Conservation (phyloP, 371 early-diverging fungal species). For the Mortierella sp. region DNA sequence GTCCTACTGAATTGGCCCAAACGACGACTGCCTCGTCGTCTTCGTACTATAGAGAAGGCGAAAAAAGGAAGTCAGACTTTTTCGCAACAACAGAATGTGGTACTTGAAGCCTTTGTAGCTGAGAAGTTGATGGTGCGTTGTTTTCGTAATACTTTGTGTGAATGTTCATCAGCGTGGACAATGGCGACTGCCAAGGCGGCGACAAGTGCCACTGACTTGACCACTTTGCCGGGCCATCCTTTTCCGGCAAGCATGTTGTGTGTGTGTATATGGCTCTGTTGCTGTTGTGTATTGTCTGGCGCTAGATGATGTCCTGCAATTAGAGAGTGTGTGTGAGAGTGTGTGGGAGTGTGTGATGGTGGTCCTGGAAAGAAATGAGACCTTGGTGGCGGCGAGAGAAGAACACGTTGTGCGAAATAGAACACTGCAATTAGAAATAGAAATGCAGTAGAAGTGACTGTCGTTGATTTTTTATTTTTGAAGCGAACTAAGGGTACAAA, state of each 20-base stretch:
- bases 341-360: background rate
- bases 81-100: too few relatives aligned
- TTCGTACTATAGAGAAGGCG: slow-evolving; percentile 61
- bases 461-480: too few relatives aligned
- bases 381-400: background rate
- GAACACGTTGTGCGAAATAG: background rate
- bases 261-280: background rate
- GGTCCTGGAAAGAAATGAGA: background rate
- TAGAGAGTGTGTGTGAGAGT: background rate
- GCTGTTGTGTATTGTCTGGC: background rate
- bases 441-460: background rate
- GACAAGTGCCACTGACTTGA: slow-evolving; percentile 24
- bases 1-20: slow-evolving; percentile 89
- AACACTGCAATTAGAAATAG: too few relatives aligned
- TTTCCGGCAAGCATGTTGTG: slow-evolving; percentile 24
- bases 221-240: slow-evolving; percentile 27
- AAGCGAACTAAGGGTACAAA: background rate
- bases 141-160: slow-evolving; percentile 39
- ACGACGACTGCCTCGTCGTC: slow-evolving; percentile 70
- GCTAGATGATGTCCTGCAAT: background rate
- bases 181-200: slow-evolving; percentile 16
- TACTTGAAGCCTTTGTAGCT: too few relatives aligned
- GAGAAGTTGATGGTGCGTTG: background rate
- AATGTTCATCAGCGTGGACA: slow-evolving; percentile 54
- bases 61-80: background rate